Evolutionary conservation across 1,284 basidiomycete genomes (phyloP).

Genomic region (Taiwanofungus camphoratus): DNA sequence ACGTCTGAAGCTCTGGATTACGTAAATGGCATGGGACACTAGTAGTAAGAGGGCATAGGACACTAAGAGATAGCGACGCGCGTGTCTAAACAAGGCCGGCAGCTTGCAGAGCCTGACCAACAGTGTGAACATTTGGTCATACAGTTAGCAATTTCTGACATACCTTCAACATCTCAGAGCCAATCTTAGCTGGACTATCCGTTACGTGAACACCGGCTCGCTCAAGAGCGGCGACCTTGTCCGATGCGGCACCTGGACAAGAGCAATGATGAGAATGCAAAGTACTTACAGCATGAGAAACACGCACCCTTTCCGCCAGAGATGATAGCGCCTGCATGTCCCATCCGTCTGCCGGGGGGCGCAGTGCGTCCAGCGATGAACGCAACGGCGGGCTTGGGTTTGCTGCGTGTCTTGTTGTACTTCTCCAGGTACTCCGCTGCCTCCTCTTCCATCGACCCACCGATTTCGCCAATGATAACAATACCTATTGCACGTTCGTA

Average conservation of each 20-base stretch:
- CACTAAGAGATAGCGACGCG: too few species aligned
- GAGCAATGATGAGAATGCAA: background rate
- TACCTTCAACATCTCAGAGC: slow-evolving; percentile 81
- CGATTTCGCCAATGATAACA: slow-evolving; percentile 98
- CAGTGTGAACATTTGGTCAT: too few species aligned
- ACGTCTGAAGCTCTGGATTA: slow-evolving; percentile 24
- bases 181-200: slow-evolving; percentile 95
- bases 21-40: slow-evolving; percentile 19
- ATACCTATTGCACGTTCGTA: slow-evolving; percentile 79
- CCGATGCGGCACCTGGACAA: slow-evolving; percentile 74
- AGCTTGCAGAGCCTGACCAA: slow-evolving; percentile 71
- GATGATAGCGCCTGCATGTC: slow-evolving; percentile 98
- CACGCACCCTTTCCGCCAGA: slow-evolving; percentile 87
- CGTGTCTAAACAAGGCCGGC: slow-evolving; percentile 82
- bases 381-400: slow-evolving; percentile 94
- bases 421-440: slow-evolving; percentile 93
- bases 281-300: background rate
- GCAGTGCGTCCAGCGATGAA: slow-evolving; percentile 99
- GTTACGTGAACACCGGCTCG: slow-evolving; percentile 93
- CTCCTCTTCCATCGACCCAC: slow-evolving; percentile 99
- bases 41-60: background rate
- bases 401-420: slow-evolving; percentile 85
- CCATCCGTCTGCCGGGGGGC: slow-evolving; percentile 97
- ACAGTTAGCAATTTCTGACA: slow-evolving; percentile 15
- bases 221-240: slow-evolving; percentile 95